phyloP scores from a whole-genome alignment of 495 filamentous ascomycete genomes.

The Aspergillus coremiiformis region DNA sequence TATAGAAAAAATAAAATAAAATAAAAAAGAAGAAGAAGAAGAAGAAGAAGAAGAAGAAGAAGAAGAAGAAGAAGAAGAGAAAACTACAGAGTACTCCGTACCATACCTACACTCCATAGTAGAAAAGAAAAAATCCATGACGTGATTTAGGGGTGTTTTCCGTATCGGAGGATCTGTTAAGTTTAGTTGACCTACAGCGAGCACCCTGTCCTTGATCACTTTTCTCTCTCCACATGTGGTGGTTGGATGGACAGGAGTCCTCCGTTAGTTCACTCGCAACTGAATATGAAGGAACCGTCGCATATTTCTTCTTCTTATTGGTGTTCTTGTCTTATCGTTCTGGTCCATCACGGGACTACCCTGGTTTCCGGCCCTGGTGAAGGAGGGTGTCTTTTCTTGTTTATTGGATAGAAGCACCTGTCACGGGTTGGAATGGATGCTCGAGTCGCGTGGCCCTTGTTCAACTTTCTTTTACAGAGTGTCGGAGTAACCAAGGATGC shows the following conservation, averaged over 20 bases:
- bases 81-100: no score
- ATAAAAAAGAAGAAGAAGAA: no score
- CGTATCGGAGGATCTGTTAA: no score
- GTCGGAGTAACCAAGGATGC: no score
- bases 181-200: no score
- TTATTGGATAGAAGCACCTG: not conserved
- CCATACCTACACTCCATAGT: no score
- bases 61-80: no score
- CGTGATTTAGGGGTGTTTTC: constrained; percentile 2
- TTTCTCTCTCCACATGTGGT: not conserved
- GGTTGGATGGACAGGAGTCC: not conserved
- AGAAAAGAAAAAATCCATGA: no score
- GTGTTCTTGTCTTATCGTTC: not conserved
- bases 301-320: not conserved
- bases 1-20: no score
- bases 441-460: not conserved
- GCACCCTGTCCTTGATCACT: no score
- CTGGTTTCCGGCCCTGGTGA: not conserved
- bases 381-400: not conserved
- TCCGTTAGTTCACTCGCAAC: not conserved
- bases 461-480: not conserved
- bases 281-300: no score
- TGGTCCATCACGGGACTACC: not conserved
- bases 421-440: not conserved
- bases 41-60: no score